These are phyloP conservation scores for Melanomma pulvis-pyrius DNA, from an alignment of 495 filamentous ascomycete genomes.

Conservation along the genomic window DNA sequence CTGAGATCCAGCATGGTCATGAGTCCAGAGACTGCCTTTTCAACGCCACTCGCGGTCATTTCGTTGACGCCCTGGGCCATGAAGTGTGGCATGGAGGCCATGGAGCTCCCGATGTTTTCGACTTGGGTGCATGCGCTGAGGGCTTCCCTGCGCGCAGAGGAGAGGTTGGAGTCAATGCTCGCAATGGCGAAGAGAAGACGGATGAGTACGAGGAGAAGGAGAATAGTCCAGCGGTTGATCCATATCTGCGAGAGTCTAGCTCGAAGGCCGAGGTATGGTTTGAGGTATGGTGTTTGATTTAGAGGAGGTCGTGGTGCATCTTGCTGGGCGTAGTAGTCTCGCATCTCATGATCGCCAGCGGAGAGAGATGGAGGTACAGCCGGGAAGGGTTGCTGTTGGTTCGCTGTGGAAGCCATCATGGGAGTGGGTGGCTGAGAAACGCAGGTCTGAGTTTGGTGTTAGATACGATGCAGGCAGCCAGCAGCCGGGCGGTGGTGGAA, in stretches of 20 bases:
- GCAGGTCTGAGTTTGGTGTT: constrained; percentile 27
- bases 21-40: constrained; percentile 74
- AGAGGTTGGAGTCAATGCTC: constrained; percentile 71
- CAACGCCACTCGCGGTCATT: constrained; percentile 74
- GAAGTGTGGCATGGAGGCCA: constrained; percentile 98
- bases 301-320: constrained; percentile 52
- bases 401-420: constrained; percentile 48
- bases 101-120: constrained; percentile 90
- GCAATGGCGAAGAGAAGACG: constrained; percentile 74
- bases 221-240: constrained; percentile 96
- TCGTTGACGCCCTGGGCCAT: constrained; percentile 86
- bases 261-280: constrained; percentile 88
- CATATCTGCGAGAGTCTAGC: constrained; percentile 91
- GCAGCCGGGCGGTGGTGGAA: constrained; percentile 9
- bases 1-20: constrained; percentile 73
- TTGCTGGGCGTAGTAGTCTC: constrained; percentile 54
- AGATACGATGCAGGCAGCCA: constrained; percentile 14
- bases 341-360: constrained; percentile 60
- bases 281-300: constrained; percentile 64
- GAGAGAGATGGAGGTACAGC: constrained; percentile 55
- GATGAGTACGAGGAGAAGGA: constrained; percentile 80
- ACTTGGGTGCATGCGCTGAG: constrained; percentile 85
- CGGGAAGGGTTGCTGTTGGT: constrained; percentile 52
- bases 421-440: constrained; percentile 30
- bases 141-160: constrained; percentile 74